Conservation (phyloP, 2,329 filamentous ascomycete species). For the Aspergillus niger region DNA sequence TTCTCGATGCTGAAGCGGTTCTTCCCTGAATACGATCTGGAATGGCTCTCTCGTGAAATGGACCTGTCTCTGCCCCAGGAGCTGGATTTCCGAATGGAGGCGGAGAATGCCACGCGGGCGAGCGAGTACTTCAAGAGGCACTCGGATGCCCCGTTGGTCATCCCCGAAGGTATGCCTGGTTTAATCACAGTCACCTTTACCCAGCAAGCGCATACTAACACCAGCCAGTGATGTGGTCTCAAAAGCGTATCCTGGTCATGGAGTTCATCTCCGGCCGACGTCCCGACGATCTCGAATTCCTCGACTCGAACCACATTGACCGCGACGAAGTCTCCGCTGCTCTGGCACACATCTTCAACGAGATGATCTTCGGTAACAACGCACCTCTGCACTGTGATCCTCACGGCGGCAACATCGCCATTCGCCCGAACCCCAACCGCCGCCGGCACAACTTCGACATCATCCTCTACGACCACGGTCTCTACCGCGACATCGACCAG, state of each 20-base stretch:
- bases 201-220: conserved; percentile 17
- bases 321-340: conserved; percentile 93
- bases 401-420: conserved; percentile 93
- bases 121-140: conserved; percentile 77
- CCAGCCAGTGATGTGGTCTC: conserved; percentile 74
- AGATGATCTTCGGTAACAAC: conserved; percentile 94
- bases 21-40: conserved; percentile 96
- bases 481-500: conserved; percentile 89
- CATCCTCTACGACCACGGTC: conserved; percentile 92
- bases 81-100: conserved; percentile 85
- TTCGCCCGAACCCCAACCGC: conserved; percentile 70
- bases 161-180: conserved; percentile 62
- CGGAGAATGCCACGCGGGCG: conserved; percentile 76
- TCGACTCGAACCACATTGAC: conserved; percentile 85
- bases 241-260: conserved; percentile 90
- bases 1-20: conserved; percentile 88
- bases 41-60: conserved; percentile 95
- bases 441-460: conserved; percentile 83
- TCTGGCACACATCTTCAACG: conserved; percentile 91
- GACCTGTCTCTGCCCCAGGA: conserved; percentile 87
- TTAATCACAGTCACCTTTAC: background rate
- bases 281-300: conserved; percentile 82
- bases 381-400: conserved; percentile 95
- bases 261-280: conserved; percentile 84
- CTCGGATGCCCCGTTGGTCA: conserved; percentile 75